phyloP scores from a whole-genome alignment of 306 rosid species.

The Hippophae gyantsensis region DNA sequence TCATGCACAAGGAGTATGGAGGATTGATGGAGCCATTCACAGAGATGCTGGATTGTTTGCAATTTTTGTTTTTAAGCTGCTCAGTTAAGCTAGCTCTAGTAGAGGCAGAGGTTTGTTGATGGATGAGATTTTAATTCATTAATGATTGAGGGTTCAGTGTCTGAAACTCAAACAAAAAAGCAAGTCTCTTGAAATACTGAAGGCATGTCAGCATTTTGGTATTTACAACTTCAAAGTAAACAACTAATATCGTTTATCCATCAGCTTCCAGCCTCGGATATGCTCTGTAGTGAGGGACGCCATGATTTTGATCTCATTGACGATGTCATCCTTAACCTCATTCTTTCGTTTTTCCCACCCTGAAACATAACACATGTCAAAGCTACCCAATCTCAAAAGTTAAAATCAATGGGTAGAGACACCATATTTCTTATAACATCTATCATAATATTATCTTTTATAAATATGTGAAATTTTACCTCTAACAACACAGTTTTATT shows the following conservation, averaged over 20 bases:
- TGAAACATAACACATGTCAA: constrained; percentile 17
- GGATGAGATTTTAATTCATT: constrained; percentile 10
- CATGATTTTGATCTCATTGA: constrained; percentile 54
- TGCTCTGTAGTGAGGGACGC: constrained; percentile 92
- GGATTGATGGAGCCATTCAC: constrained; percentile 53
- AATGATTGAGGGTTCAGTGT: constrained; percentile 19
- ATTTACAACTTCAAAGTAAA: background rate
- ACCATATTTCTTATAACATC: no score
- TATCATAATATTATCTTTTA: no score
- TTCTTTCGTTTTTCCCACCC: constrained; percentile 56
- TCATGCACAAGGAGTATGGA: constrained; percentile 41
- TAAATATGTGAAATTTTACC: no score
- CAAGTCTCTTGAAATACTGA: constrained; percentile 14
- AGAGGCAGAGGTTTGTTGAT: no score
- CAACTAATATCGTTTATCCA: background rate
- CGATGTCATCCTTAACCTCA: constrained; percentile 33
- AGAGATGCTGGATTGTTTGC: constrained; percentile 18
- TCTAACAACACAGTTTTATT: no score
- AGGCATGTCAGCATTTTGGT: constrained; percentile 18
- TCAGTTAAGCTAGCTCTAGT: no score
- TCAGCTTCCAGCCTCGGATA: constrained; percentile 57
- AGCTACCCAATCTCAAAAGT: no score
- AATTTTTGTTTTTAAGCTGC: no score
- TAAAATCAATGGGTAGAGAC: no score
- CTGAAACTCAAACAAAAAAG: constrained; percentile 15